These are phyloP conservation scores for Pythium phragmitis DNA, from an alignment of 352 stramenopile species.

Conservation along the genomic window DNA sequence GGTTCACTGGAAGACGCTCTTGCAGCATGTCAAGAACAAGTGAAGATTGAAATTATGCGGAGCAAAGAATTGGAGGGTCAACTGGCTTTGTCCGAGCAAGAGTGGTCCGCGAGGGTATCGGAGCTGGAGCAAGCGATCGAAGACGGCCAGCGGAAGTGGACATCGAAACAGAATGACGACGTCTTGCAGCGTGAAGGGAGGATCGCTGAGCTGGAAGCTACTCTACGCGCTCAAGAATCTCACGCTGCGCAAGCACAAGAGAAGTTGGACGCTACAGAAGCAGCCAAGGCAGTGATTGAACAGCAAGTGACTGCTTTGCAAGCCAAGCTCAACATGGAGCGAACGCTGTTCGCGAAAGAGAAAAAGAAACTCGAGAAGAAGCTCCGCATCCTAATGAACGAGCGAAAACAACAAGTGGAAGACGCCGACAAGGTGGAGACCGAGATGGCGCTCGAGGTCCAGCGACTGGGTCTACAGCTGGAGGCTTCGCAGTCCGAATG, in stretches of 20 bases:
- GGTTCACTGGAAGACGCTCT: not conserved
- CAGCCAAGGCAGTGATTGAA: not conserved
- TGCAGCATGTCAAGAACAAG: not conserved
- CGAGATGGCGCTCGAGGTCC: constrained; percentile 22
- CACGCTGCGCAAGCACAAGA: not conserved
- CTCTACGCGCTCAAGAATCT: not conserved
- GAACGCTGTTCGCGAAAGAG: constrained; percentile 27
- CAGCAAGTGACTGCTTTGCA: constrained; percentile 2
- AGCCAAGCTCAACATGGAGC: not conserved
- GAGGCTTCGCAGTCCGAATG: not conserved
- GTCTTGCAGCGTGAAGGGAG: not conserved
- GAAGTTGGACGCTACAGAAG: not conserved
- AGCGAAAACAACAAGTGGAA: constrained; percentile 29
- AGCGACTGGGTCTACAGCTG: constrained; percentile 17
- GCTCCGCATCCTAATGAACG: constrained; percentile 33
- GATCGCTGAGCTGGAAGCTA: constrained; percentile 3
- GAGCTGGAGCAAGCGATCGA: constrained; percentile 3
- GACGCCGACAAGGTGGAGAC: constrained; percentile 10
- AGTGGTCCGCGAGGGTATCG: not conserved
- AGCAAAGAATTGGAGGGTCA: not conserved
- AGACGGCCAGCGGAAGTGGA: not conserved
- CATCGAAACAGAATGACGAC: not conserved
- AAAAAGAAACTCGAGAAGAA: constrained; percentile 64
- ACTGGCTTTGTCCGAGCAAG: not conserved
- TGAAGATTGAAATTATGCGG: not conserved